phyloP scores from a whole-genome alignment of 768 basidiomycete genomes.

The Tricholoma hemisulphureum region DNA sequence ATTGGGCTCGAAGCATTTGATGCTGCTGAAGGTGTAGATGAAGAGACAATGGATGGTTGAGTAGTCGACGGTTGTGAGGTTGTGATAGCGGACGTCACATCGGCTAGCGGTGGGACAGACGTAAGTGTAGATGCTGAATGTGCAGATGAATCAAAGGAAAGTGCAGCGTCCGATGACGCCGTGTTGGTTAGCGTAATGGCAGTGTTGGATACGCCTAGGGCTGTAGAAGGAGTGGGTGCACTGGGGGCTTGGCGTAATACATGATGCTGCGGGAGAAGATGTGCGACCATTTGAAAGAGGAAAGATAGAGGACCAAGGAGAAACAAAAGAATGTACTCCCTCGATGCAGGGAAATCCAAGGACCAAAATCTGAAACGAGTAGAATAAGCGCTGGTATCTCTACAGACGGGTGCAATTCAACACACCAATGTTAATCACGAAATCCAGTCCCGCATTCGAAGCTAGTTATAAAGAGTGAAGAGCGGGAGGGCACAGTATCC shows the following conservation, averaged over 20 bases:
- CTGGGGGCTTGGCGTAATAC: conserved; percentile 10
- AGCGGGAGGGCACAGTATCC: background rate
- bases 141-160: conserved; percentile 18
- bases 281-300: conserved; percentile 11
- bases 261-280: conserved; percentile 7
- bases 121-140: background rate
- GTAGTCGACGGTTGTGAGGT: conserved; percentile 7
- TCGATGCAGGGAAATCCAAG: conserved; percentile 8
- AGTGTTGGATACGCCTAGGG: conserved; percentile 16
- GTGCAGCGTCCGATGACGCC: background rate
- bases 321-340: conserved; percentile 22
- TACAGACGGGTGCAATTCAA: background rate
- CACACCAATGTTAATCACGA: background rate
- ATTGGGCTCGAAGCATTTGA: conserved; percentile 32
- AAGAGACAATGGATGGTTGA: conserved; percentile 13
- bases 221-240: conserved; percentile 11
- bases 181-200: background rate
- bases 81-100: conserved; percentile 7
- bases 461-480: background rate
- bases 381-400: conserved; percentile 7
- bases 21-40: conserved; percentile 16
- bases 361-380: conserved; percentile 15
- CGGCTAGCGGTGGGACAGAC: conserved; percentile 2
- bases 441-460: conserved; percentile 15
- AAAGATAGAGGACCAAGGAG: conserved; percentile 12